Conservation (phyloP, 345 rosid genomes). For the Rhizophora mangle region DNA sequence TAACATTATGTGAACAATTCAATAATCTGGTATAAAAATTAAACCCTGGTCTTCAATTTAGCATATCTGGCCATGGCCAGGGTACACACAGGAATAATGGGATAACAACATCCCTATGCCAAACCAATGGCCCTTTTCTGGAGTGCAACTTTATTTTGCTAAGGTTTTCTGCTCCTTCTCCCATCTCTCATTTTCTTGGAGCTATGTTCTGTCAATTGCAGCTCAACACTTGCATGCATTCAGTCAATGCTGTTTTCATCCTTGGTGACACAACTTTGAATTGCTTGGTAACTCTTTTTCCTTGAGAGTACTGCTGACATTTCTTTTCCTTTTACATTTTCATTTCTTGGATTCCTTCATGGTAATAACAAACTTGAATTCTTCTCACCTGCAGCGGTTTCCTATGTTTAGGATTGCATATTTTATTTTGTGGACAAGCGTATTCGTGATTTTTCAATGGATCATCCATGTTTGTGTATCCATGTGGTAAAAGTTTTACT, state of each 20-base stretch:
- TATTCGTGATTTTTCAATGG: slow-evolving; percentile 85
- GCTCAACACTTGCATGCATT: slow-evolving; percentile 76
- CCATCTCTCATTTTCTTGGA: background rate
- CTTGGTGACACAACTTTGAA: slow-evolving; percentile 72
- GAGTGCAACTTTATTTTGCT: no score
- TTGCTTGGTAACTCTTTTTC: slow-evolving; percentile 53
- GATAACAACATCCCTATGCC: no score
- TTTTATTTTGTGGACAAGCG: slow-evolving; percentile 64
- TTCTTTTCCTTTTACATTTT: background rate
- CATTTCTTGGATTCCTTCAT: background rate
- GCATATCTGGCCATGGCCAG: no score
- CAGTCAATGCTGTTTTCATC: slow-evolving; percentile 71
- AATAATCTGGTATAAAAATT: no score
- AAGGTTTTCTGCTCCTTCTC: background rate
- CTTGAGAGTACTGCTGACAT: background rate
- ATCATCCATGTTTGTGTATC: slow-evolving; percentile 75
- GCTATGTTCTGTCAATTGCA: slow-evolving; percentile 35
- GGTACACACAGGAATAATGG: no score
- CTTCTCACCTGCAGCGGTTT: slow-evolving; percentile 55
- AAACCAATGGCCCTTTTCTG: no score
- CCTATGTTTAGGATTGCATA: slow-evolving; percentile 78
- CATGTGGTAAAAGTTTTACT: slow-evolving; percentile 49
- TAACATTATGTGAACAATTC: no score
- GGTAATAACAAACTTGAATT: background rate
- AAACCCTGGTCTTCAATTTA: no score